These are phyloP conservation scores for Fibroporia radiculosa DNA, from an alignment of 768 basidiomycete genomes.

Conservation along the genomic window DNA sequence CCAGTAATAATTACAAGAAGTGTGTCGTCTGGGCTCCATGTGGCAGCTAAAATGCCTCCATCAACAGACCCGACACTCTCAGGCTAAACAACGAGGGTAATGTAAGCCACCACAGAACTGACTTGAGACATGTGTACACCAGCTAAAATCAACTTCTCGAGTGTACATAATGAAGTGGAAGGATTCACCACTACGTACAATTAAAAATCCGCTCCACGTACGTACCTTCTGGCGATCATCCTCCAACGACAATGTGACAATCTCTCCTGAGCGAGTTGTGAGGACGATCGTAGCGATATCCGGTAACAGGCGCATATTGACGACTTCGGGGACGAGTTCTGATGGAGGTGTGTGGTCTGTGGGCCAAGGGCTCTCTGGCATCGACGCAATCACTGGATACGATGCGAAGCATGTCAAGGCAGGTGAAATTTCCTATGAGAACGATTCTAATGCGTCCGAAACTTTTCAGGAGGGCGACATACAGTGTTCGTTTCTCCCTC, in stretches of 20 bases:
- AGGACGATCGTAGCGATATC: conserved; percentile 63
- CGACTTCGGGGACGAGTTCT: conserved; percentile 32
- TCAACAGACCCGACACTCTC: conserved; percentile 88
- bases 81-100: conserved; percentile 39
- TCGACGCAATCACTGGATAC: conserved; percentile 9
- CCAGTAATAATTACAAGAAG: conserved; percentile 79
- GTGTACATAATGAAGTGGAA: too few species aligned
- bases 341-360: conserved; percentile 1
- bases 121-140: background rate
- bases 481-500: conserved; percentile 8
- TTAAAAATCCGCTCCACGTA: conserved; percentile 1
- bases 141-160: background rate
- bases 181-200: background rate
- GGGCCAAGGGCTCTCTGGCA: conserved; percentile 17
- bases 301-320: conserved; percentile 61
- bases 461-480: background rate
- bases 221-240: conserved; percentile 40
- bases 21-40: conserved; percentile 91
- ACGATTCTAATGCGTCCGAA: background rate
- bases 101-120: too few species aligned
- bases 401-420: conserved; percentile 10
- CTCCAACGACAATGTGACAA: conserved; percentile 56
- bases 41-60: conserved; percentile 69
- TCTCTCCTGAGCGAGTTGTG: conserved; percentile 76
- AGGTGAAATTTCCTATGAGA: conserved; percentile 4